A percentile compares a stretch with the other conserved stretches of the same genome.
These are phyloP conservation scores for Pseudogymnoascus sp. DNA, from an alignment of 2,329 filamentous ascomycete species.

Conservation along the genomic window DNA sequence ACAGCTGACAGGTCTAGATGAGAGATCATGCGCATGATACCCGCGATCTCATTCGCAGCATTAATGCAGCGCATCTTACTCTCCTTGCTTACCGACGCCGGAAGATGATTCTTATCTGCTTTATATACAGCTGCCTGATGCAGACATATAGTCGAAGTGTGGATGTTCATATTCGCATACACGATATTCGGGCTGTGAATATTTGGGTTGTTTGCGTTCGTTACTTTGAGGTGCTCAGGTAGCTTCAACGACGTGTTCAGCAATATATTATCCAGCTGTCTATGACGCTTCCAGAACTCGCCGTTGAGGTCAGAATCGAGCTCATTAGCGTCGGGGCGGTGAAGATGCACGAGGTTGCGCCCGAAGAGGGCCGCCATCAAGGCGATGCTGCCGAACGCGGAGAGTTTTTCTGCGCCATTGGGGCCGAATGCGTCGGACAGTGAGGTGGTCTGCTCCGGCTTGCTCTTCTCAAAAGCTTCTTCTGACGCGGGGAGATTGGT, in stretches of 20 bases:
- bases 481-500: conserved; percentile 81
- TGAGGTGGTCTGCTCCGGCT: conserved; percentile 63
- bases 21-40: conserved; percentile 90
- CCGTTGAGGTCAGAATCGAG: conserved; percentile 83
- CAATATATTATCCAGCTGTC: conserved; percentile 81
- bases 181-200: conserved; percentile 76
- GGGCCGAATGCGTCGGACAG: conserved; percentile 65
- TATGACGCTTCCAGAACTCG: conserved; percentile 91
- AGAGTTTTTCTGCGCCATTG: conserved; percentile 66
- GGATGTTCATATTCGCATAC: conserved; percentile 94
- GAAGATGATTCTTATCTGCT: conserved; percentile 79
- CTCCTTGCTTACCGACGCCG: conserved; percentile 71
- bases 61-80: conserved; percentile 91
- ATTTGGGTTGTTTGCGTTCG: conserved; percentile 44
- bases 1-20: conserved; percentile 80
- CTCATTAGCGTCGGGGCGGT: conserved; percentile 76
- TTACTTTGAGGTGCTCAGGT: conserved; percentile 74
- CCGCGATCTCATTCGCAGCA: conserved; percentile 87
- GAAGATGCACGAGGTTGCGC: conserved; percentile 82
- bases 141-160: conserved; percentile 94
- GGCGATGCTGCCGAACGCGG: conserved; percentile 72
- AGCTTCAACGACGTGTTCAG: conserved; percentile 79
- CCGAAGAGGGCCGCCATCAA: conserved; percentile 88
- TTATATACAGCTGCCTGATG: conserved; percentile 98
- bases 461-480: conserved; percentile 76